Conservation (phyloP, 1,284 basidiomycete genomes). For the Naganishia liquefaciens region DNA sequence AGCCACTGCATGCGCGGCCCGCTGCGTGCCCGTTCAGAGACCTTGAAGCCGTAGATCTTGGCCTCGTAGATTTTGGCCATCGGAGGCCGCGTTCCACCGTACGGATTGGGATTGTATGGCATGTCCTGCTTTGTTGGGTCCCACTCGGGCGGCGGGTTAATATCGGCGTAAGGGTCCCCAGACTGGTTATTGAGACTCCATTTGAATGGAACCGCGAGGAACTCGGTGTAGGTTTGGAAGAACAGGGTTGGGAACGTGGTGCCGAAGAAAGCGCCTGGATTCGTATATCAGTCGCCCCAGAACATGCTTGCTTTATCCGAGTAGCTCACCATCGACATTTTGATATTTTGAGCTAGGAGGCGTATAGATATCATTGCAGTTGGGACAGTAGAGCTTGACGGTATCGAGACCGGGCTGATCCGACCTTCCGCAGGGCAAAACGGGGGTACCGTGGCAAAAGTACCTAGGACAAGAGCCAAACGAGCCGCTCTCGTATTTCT, state of each 20-base stretch:
- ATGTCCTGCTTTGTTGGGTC: not conserved
- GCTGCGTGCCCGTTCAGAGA: conserved; percentile 65
- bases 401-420: conserved; percentile 98
- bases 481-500: conserved; percentile 90
- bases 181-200: conserved; percentile 52
- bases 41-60: conserved; percentile 80
- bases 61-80: conserved; percentile 72
- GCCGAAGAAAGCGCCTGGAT: conserved; percentile 92
- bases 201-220: conserved; percentile 77
- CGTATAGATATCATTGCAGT: conserved; percentile 95
- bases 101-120: conserved; percentile 67
- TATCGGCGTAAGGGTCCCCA: conserved; percentile 3
- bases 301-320: not conserved
- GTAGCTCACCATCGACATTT: conserved; percentile 83
- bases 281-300: conserved; percentile 13
- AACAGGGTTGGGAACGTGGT: conserved; percentile 97
- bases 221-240: conserved; percentile 94
- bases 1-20: conserved; percentile 98
- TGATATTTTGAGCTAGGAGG: conserved; percentile 95
- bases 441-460: conserved; percentile 84
- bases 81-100: conserved; percentile 27
- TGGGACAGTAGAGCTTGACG: conserved; percentile 97
- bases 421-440: conserved; percentile 92
- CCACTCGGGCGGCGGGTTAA: conserved; percentile 10
- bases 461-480: conserved; percentile 97